phyloP scores from a whole-genome alignment of 1,139 yeast species.

The Geotrichum macrosporum region DNA sequence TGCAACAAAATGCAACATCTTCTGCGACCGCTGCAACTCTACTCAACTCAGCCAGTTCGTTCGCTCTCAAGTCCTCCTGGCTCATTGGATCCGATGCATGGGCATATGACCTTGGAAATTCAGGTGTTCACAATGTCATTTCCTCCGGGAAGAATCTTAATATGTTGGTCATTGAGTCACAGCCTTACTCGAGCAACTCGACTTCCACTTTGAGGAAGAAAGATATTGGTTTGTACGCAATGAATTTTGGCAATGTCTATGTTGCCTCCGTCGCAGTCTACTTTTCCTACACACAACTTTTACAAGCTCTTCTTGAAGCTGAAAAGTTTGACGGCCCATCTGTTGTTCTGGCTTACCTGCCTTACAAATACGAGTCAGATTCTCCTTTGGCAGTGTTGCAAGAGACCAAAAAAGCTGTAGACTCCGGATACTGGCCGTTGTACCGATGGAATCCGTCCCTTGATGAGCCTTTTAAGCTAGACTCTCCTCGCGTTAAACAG shows the following conservation, averaged over 20 bases:
- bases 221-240: constrained; percentile 90
- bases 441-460: constrained; percentile 74
- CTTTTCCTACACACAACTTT: constrained; percentile 86
- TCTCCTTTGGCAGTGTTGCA: constrained; percentile 70
- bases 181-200: constrained; percentile 56
- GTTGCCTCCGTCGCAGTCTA: constrained; percentile 95
- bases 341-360: constrained; percentile 82
- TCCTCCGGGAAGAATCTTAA: constrained; percentile 75
- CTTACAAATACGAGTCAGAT: constrained; percentile 62
- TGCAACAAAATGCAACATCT: constrained; percentile 34
- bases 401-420: constrained; percentile 87
- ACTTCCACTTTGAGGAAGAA: constrained; percentile 57
- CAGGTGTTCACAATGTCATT: constrained; percentile 84
- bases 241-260: constrained; percentile 86
- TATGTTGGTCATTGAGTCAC: constrained; percentile 85
- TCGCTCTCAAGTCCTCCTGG: constrained; percentile 62
- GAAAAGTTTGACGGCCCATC: constrained; percentile 87
- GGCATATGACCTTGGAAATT: constrained; percentile 88
- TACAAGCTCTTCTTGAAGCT: constrained; percentile 87
- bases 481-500: constrained; percentile 75
- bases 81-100: constrained; percentile 91
- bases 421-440: constrained; percentile 93
- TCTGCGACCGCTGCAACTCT: constrained; percentile 34
- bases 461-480: constrained; percentile 63
- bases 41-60: constrained; percentile 45